These are phyloP conservation scores for Pythium periplocum DNA, from an alignment of 352 stramenopile genomes.

Conservation along the genomic window DNA sequence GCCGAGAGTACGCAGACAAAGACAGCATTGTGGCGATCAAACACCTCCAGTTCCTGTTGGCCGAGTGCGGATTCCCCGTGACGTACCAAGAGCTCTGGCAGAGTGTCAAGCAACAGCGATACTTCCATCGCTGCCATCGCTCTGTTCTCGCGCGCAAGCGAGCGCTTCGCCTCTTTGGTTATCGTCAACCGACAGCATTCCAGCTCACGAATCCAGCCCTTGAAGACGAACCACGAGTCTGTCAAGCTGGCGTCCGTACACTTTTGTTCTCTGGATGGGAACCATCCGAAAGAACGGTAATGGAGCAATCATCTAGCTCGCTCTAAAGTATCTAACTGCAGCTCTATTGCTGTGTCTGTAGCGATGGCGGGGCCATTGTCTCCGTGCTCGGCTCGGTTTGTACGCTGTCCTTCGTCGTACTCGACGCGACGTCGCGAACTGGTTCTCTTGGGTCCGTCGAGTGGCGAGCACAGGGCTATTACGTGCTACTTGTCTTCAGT, in stretches of 20 bases:
- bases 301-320: neutral
- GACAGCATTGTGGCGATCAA: conserved; percentile 27
- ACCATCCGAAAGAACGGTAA: conserved; percentile 30
- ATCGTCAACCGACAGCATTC: conserved; percentile 43
- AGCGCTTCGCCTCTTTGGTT: conserved; percentile 60
- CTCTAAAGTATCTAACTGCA: neutral
- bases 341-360: conserved; percentile 7
- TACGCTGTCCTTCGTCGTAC: conserved; percentile 31
- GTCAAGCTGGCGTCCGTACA: conserved; percentile 34
- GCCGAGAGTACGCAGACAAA: conserved; percentile 47
- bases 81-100: conserved; percentile 32
- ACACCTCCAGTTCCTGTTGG: conserved; percentile 44
- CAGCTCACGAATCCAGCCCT: conserved; percentile 27
- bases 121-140: conserved; percentile 35
- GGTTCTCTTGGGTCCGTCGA: conserved; percentile 28
- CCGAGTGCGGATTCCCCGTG: conserved; percentile 26
- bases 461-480: conserved; percentile 41
- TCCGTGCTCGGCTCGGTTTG: conserved; percentile 24
- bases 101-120: conserved; percentile 30
- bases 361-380: conserved; percentile 38
- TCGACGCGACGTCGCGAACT: conserved; percentile 19
- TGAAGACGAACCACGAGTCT: conserved; percentile 38
- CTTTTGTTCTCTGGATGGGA: conserved; percentile 46
- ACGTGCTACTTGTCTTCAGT: conserved; percentile 31
- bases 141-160: conserved; percentile 39